Base-by-base conservation (phyloP, 1,284 basidiomycete species). In the Pulveroboletus sp. region DNA sequence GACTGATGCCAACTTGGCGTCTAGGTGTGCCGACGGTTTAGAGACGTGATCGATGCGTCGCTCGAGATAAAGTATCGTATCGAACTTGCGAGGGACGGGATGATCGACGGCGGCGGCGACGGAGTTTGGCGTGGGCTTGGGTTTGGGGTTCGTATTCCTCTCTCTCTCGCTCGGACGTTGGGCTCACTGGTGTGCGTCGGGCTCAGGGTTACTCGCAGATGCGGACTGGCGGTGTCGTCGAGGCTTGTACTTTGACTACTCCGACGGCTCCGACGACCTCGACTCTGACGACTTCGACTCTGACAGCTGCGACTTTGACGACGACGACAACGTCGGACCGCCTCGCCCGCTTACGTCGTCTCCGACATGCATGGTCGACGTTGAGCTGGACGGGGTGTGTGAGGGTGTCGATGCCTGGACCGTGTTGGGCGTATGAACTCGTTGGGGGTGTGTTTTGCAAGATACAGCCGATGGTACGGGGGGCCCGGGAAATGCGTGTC, bases 371-470 rank as follows among this genome's bases (percentile, higher is more conserved):
- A 4, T 85, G 83, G 82, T 50, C 65, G 1, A 67, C 57, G 17
- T 68, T 81, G n/a, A 62, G 64, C 10, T 80, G 77, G 76, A 69
- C 64, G 14, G 56, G 61, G 1, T 59, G 64, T 22, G 58, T 61
- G 0, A 56, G 57, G 2, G 69, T 82, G 1, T 63, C 68, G 5
- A 66, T 79, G 20, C 65, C 74, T 0, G 81, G 77, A 0, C 55
- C 67, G 7, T 84, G 80, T 60, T 75, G 77, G 51, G 80, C 82
- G 6, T 85, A 85, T 63, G 83, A 85, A 59, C 74, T 85, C 53
- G 83, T 85, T 1, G 80, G 76, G 0, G 83, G 83, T 0, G 65
- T 82, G 0, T 85, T 84, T 62, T 80, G 78, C 39, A 79, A 81
- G 64, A 75, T 75, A 5, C 58, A 61, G 43, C 55, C 56, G 24